Evolutionary conservation across 2,329 filamentous ascomycete genomes (phyloP).

Genomic region (Pezicula carpinea): DNA sequence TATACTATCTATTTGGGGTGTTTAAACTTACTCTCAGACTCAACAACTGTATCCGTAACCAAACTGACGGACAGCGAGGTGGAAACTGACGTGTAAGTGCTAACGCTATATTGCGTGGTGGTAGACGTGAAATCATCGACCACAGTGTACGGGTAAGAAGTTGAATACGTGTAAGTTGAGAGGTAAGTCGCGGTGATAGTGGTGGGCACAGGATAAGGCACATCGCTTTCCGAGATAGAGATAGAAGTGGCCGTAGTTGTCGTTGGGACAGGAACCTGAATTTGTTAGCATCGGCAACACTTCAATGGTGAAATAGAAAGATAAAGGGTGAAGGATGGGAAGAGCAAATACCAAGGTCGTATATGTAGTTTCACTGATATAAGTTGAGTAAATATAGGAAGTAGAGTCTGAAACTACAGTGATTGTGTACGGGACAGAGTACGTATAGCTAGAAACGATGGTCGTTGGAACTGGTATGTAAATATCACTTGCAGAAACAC

Average conservation of each 20-base stretch:
- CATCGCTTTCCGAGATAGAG: conserved; percentile 2
- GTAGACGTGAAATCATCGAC: conserved; percentile 1
- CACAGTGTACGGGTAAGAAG: conserved; percentile 7
- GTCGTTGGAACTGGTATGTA: background rate
- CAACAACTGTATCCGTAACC: conserved; percentile 1
- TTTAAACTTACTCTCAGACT: background rate
- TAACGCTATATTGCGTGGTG: conserved; percentile 9
- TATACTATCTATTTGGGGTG: background rate
- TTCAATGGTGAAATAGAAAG: background rate
- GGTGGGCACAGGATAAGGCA: background rate
- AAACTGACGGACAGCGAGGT: background rate
- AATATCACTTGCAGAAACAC: background rate
- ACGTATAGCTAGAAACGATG: background rate
- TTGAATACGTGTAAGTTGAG: background rate
- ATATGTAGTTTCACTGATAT: background rate
- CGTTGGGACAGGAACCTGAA: background rate
- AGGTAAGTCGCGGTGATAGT: background rate
- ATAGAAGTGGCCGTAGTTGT: conserved; percentile 1
- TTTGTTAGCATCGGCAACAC: background rate
- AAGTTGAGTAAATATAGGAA: background rate
- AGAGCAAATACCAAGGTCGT: background rate
- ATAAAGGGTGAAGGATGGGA: background rate
- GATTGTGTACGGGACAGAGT: conserved; percentile 4
- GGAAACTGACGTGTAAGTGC: conserved; percentile 12
- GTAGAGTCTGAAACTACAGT: conserved; percentile 1